Evolutionary conservation across 148 eudicot genomes (phyloP).

Genomic region (Nepenthes mirabilis): DNA sequence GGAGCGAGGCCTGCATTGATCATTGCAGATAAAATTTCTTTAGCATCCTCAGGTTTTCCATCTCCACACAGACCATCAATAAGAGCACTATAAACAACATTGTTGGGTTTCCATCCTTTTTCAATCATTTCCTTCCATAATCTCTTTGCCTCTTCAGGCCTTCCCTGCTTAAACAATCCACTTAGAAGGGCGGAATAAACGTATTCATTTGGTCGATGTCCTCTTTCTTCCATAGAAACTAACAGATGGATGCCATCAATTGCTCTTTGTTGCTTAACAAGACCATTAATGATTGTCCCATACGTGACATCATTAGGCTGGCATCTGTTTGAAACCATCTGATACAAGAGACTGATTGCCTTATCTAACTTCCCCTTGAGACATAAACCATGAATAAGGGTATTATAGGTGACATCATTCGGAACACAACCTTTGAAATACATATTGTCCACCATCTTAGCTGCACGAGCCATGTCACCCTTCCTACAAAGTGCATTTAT

Average conservation of each 20-base stretch:
- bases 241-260: slow-evolving; percentile 44
- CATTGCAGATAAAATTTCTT: slow-evolving; percentile 49
- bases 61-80: slow-evolving; percentile 67
- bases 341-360: slow-evolving; percentile 60
- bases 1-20: slow-evolving; percentile 43
- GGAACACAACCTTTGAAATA: slow-evolving; percentile 73
- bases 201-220: slow-evolving; percentile 37
- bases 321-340: slow-evolving; percentile 57
- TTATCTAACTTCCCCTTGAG: slow-evolving; percentile 64
- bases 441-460: slow-evolving; percentile 86
- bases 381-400: slow-evolving; percentile 78
- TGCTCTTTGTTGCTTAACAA: slow-evolving; percentile 66
- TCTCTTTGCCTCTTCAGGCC: slow-evolving; percentile 39
- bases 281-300: slow-evolving; percentile 79
- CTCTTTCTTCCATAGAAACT: slow-evolving; percentile 61
- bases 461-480: slow-evolving; percentile 72
- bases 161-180: slow-evolving; percentile 79
- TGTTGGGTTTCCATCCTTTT: slow-evolving; percentile 54
- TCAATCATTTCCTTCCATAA: slow-evolving; percentile 56
- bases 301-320: slow-evolving; percentile 74
- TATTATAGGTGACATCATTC: slow-evolving; percentile 77
- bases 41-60: slow-evolving; percentile 56
- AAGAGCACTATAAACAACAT: slow-evolving; percentile 60
- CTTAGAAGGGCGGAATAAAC: slow-evolving; percentile 67
- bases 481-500: slow-evolving; percentile 71